Conservation (phyloP, 2,329 filamentous ascomycete species). For the Ceratocystis lukuohia region DNA sequence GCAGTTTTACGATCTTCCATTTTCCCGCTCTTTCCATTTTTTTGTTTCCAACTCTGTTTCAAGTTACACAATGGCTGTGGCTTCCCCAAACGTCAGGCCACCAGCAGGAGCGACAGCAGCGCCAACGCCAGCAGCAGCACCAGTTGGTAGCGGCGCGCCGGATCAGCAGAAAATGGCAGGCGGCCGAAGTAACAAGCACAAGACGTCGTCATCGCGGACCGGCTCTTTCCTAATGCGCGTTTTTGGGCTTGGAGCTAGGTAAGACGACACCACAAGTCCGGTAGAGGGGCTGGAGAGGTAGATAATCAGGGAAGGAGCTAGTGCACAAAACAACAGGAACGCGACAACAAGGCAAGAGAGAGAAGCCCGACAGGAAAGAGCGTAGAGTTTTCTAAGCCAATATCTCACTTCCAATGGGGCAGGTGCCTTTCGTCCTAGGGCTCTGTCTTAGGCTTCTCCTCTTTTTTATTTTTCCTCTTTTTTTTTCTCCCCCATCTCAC, state of each 20-base stretch:
- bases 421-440: background rate
- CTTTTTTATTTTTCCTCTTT: background rate
- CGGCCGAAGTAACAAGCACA: background rate
- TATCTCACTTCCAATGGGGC: background rate
- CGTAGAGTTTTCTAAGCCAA: background rate
- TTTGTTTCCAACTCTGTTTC: background rate
- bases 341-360: background rate
- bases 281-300: background rate
- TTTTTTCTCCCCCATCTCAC: background rate
- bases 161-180: background rate
- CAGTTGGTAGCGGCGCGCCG: background rate
- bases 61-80: background rate
- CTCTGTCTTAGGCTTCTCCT: background rate
- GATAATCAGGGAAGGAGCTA: background rate
- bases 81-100: background rate
- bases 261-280: background rate
- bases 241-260: conserved; percentile 8
- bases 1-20: background rate
- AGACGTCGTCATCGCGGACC: background rate
- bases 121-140: too few relatives aligned
- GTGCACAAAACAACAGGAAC: background rate
- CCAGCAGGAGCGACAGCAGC: too few relatives aligned
- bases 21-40: too few relatives aligned
- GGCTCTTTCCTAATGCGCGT: conserved; percentile 5
- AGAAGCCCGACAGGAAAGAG: background rate